Base-by-base conservation (phyloP, 306 rosid species). In the Prunus mongolica region DNA sequence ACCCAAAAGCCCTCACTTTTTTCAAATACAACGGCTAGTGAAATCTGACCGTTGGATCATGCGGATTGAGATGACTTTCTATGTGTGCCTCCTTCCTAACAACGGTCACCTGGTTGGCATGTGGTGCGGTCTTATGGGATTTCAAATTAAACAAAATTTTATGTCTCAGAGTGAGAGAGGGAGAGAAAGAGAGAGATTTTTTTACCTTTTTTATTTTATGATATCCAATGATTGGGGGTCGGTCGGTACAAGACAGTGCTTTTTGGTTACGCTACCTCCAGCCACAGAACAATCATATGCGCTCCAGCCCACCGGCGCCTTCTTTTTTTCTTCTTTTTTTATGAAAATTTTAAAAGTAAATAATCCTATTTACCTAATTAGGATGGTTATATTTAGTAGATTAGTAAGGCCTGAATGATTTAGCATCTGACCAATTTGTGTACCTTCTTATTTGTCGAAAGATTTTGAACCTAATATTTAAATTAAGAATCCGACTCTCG, bases 1-100 rank as follows among this genome's bases (percentile, higher is more conserved):
- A 28, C 76, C 28, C 3, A 22, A 25, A 62, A 69, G 70, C 46
- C 71, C 69, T 34, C 25, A 38, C 69, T 61, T 85, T 82, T 84
- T 87, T 82, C 85, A 89, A 90, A 89, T 54, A 69, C 84, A 95
- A 92, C 99, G 99, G 99, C 99, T 92, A 95, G 92, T 89, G 63
- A 76, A 65, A 87, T 2, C 10, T 80, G 88, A 79, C 91, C 99
- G 97, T 92, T 95, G 81, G 96, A 90, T 94, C 77, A n/a, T 51
- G 68, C 46, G 34, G 22, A 70, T 74, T 67, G 72, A 18, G 74
- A 75, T 38, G 66, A 85, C 72, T 72, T 81, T 82, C 75, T 69
- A 32, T 32, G 61, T 9, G 24, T 18, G 44, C 44, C 22, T 64
- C 45, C 73, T 82, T 82, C 84, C 60, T 44, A 73, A 82, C 87